phyloP scores from a whole-genome alignment of 768 basidiomycete genomes.

The Pisolithus sp. region DNA sequence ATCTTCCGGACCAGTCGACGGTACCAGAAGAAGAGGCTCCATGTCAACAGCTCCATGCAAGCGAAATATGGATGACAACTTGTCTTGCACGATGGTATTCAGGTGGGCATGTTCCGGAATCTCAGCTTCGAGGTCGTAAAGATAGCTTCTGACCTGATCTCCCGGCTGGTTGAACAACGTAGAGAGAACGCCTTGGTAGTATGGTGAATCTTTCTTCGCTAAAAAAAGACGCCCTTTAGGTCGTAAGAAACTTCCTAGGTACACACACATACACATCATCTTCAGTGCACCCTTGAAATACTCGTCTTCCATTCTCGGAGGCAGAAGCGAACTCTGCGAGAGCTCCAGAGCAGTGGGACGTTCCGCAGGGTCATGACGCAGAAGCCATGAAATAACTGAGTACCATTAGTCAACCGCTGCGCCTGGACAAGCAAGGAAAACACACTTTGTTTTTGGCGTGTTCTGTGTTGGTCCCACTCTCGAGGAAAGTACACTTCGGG shows the following conservation, averaged over 20 bases:
- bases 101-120: slow-evolving; percentile 64
- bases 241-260: not conserved
- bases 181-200: slow-evolving; percentile 71
- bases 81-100: slow-evolving; percentile 71
- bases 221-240: not conserved
- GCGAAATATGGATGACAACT: slow-evolving; percentile 69
- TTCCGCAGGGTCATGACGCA: slow-evolving; percentile 73
- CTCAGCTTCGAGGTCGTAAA: slow-evolving; percentile 70
- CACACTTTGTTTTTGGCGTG: slow-evolving; percentile 66
- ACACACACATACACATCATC: slow-evolving; percentile 55
- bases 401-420: not conserved
- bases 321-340: slow-evolving; percentile 71
- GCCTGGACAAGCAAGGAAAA: slow-evolving; percentile 3
- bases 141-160: slow-evolving; percentile 54
- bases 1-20: slow-evolving; percentile 55
- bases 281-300: slow-evolving; percentile 75
- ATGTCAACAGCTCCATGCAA: slow-evolving; percentile 88
- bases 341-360: slow-evolving; percentile 82
- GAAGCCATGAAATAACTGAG: slow-evolving; percentile 70
- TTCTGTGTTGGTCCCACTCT: slow-evolving; percentile 58
- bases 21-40: slow-evolving; percentile 81
- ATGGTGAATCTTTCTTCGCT: slow-evolving; percentile 78
- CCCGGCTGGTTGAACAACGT: slow-evolving; percentile 73
- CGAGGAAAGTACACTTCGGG: slow-evolving; percentile 71
- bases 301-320: slow-evolving; percentile 74